Percentiles rank a stretch among this genome's conserved stretches.
Conservation (phyloP, 371 early-diverging fungal species). For the Apophysomyces elegans region DNA sequence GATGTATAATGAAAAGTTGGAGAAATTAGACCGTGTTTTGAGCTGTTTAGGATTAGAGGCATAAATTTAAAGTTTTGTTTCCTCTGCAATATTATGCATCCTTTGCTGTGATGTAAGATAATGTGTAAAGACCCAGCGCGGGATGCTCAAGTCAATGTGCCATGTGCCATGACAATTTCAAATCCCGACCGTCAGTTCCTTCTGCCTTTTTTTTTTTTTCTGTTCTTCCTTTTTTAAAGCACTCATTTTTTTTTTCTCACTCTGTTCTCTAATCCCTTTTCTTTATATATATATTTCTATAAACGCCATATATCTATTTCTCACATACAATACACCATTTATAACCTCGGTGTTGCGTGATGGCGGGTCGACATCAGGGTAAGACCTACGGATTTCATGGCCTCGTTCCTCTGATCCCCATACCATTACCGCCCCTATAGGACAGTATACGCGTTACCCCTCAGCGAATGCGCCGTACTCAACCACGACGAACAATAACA, state of each 20-base stretch:
- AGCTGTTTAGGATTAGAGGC: conserved; percentile 42
- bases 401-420: not conserved
- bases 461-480: conserved; percentile 32
- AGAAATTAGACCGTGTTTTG: conserved; percentile 32
- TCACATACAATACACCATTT: not conserved
- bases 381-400: not conserved
- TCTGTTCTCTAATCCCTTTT: not conserved
- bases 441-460: conserved; percentile 52
- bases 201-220: not conserved
- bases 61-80: conserved; percentile 17
- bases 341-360: conserved; percentile 9
- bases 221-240: conserved; percentile 9
- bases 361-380: conserved; percentile 37
- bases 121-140: no score
- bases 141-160: no score
- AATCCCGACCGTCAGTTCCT: conserved; percentile 9
- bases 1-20: conserved; percentile 35
- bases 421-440: conserved; percentile 19
- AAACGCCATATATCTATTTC: no score
- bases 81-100: conserved; percentile 5
- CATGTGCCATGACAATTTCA: not conserved
- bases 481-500: conserved; percentile 27
- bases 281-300: not conserved
- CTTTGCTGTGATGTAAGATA: not conserved
- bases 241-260: not conserved